Percentiles rank a stretch among this genome's conserved stretches.
Conservation (phyloP, 2,329 filamentous ascomycete genomes). For the Aspergillus hortae region DNA sequence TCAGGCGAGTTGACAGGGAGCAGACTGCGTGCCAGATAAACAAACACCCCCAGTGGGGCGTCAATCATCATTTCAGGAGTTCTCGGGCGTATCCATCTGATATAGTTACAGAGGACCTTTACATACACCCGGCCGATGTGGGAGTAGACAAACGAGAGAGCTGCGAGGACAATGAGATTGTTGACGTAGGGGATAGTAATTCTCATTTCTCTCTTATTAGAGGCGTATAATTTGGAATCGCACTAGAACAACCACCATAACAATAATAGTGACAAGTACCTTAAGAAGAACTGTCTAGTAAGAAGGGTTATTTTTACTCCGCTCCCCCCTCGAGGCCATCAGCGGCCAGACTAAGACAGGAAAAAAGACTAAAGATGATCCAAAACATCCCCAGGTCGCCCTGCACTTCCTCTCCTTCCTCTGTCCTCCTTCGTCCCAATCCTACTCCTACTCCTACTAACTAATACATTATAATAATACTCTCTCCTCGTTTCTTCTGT, state of each 20-base stretch:
- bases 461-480: too few relatives aligned
- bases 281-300: background rate
- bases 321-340: background rate
- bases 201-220: too few relatives aligned
- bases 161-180: background rate
- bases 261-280: background rate
- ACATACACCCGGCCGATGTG: background rate
- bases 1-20: background rate
- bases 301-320: background rate
- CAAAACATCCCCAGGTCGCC: too few relatives aligned
- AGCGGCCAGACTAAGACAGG: too few relatives aligned
- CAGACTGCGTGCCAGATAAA: background rate
- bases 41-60: background rate
- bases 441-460: too few relatives aligned
- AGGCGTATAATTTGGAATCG: background rate
- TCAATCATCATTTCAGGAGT: slow-evolving; percentile 1
- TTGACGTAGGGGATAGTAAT: background rate
- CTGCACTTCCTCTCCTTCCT: too few relatives aligned
- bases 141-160: background rate
- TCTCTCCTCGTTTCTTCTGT: too few relatives aligned
- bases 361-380: too few relatives aligned
- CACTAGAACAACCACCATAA: background rate
- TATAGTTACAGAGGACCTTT: too few relatives aligned
- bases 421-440: too few relatives aligned
- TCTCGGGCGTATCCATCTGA: background rate